Evolutionary conservation across 768 basidiomycete species (phyloP), one percentile per base, ranked within the genome.

Genomic region (Serpula lacrymans): DNA sequence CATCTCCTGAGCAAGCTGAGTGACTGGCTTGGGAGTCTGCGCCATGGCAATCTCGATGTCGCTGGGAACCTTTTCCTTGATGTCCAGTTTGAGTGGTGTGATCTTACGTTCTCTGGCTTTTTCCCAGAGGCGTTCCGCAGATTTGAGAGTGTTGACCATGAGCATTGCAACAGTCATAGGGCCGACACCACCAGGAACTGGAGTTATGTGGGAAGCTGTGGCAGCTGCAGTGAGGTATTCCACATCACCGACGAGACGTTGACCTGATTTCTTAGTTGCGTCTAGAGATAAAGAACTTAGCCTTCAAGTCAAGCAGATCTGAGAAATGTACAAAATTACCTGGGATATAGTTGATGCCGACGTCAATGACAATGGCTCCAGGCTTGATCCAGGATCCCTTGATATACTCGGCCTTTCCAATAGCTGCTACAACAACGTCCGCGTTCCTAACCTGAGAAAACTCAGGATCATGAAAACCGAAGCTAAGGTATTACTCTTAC

Each of bases 91-190:
- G 34, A 97, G 76, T 6, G 92, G 91, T 47, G 75, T 82, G 60
- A 93, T 64, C 55, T 81, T 83, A 42, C 81, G 76, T 10, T 74
- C 60, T 34, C 82, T 77, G 31, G 77, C 65, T 37, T 78, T 71
- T 49, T 86, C 78, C 76, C 87, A 93, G 37, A 81, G 74, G 37
- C 88, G 81, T 60, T 88, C 77, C 17, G 94, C 93, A 34, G 91
- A 85, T 48, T 74, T 69, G 50, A 91, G 68, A 2, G 94, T 95
- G 66, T 98, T 99, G 56, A 82, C 77, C 94, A 99, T 97, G 48
- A 99, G 81, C 71, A 97, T 75, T 16, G 96, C 96, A 43, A 99
- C 96, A 11, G 96, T 99, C 94, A 98, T 96, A n/a, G 96, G 96
- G 10, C 96, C 96, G 38, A 99, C 96, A 42, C 96, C 96, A 62